Evolutionary conservation across 2,329 filamentous ascomycete species (phyloP), one percentile per base, ranked within the genome.

Genomic region (Parascedosporium putredinis): DNA sequence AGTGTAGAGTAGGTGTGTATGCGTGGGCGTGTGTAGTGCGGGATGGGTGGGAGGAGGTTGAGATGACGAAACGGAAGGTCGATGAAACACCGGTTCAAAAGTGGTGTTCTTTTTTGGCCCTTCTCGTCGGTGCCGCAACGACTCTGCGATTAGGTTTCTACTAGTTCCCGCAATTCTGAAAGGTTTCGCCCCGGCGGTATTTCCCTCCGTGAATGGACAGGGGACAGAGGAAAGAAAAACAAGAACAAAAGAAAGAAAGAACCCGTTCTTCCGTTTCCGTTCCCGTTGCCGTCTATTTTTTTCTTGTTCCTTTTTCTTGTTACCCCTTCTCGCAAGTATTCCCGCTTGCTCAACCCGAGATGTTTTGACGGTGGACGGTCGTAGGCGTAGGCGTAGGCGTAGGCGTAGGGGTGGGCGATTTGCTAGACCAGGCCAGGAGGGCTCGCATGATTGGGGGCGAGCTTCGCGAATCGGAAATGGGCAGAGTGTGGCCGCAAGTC

Each of bases 1-100:
- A n/a, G n/a, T n/a, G n/a, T n/a, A n/a, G n/a, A n/a, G n/a, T n/a
- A n/a, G n/a, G n/a, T n/a, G n/a, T n/a, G n/a, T n/a, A n/a, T n/a
- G n/a, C n/a, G n/a, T n/a, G n/a, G n/a, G n/a, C n/a, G n/a, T n/a
- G n/a, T n/a, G n/a, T n/a, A n/a, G n/a, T n/a, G n/a, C n/a, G n/a
- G n/a, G n/a, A n/a, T n/a, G n/a, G n/a, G n/a, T n/a, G n/a, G n/a
- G n/a, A n/a, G n/a, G n/a, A n/a, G 36, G 36, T 40, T 40, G 34
- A 48, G 46, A 48, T 48, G 45, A 23, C 45, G 22, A 47, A 48
- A 48, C 46, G 46, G 36, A 24, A 27, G 23, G 46, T 40, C 46
- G 46, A 48, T 48, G 46, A 48, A 48, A 48, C 46, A 24, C 46
- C 46, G 45, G 46, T 48, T 48, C 46, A 40, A 36, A 34, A n/a